phyloP scores from a whole-genome alignment of 2,329 filamentous ascomycete genomes.

The Metarhizium robertsii region DNA sequence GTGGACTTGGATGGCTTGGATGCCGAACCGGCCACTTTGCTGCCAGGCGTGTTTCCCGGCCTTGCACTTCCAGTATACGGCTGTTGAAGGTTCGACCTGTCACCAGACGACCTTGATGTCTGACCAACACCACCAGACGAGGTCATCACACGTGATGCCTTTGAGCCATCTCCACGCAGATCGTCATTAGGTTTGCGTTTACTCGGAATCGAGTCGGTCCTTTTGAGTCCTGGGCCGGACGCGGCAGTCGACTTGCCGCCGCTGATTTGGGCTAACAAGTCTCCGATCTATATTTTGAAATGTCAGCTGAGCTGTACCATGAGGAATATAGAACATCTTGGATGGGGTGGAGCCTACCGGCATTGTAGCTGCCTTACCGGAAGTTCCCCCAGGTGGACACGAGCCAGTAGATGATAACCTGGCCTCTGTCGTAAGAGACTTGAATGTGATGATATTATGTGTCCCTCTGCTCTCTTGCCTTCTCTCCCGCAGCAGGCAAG shows the following conservation, averaged over 20 bases:
- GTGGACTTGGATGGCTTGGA: constrained; percentile 12
- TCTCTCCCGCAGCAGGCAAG: constrained; percentile 1
- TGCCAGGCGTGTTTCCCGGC: constrained; percentile 13
- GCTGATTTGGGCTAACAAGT: constrained; percentile 45
- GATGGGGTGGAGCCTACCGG: constrained; percentile 16
- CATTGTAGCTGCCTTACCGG: constrained; percentile 14
- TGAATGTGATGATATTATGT: not conserved
- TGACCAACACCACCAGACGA: constrained; percentile 8
- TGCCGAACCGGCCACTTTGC: constrained; percentile 15
- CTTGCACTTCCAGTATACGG: constrained; percentile 5
- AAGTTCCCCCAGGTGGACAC: not conserved
- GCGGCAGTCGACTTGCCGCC: constrained; percentile 37
- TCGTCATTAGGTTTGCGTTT: constrained; percentile 53
- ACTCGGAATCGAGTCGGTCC: constrained; percentile 17
- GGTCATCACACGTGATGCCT: constrained; percentile 27
- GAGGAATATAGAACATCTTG: not conserved
- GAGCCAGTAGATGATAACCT: not conserved
- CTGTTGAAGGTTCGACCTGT: not conserved
- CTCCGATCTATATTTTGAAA: constrained; percentile 19
- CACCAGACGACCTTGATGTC: not conserved
- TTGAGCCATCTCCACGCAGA: constrained; percentile 28
- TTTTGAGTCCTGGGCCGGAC: constrained; percentile 19
- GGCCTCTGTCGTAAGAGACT: not conserved
- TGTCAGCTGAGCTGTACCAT: not conserved
- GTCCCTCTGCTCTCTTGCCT: not conserved